A percentile compares a stretch with the other conserved stretches of the same genome.
These are phyloP conservation scores for Trichoderma orchidacearum DNA, from an alignment of 495 filamentous ascomycete species.

Conservation along the genomic window DNA sequence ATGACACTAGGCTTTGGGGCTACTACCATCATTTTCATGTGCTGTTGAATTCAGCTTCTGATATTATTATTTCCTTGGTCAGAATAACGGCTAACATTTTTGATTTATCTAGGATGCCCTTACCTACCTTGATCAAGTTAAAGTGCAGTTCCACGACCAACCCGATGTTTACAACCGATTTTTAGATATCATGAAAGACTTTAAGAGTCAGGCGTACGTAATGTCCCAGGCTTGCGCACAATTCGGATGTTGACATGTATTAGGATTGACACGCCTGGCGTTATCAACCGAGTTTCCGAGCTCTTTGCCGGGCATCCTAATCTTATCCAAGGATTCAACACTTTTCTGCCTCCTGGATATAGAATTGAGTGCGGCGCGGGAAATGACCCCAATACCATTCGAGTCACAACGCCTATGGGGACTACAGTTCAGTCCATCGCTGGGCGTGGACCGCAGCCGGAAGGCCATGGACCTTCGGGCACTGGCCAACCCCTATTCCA, in stretches of 20 bases:
- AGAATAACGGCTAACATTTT: background rate
- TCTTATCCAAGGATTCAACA: conserved; percentile 97
- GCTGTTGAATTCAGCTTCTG: background rate
- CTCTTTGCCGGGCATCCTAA: conserved; percentile 94
- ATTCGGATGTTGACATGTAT: conserved; percentile 5
- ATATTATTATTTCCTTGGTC: background rate
- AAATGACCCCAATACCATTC: conserved; percentile 86
- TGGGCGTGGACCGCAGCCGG: conserved; percentile 26
- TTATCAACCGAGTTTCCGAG: conserved; percentile 93
- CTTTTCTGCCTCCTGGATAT: conserved; percentile 93
- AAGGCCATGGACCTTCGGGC: conserved; percentile 18
- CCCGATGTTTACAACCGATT: conserved; percentile 98
- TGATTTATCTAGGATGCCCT: conserved; percentile 65
- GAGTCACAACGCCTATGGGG: conserved; percentile 93
- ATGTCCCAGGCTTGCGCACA: background rate
- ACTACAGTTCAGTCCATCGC: conserved; percentile 43
- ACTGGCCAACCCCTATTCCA: conserved; percentile 23
- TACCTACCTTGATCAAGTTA: conserved; percentile 96
- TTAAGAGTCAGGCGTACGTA: conserved; percentile 90
- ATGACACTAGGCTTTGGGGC: background rate
- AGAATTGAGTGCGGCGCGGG: conserved; percentile 90
- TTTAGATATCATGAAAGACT: conserved; percentile 99
- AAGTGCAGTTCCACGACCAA: conserved; percentile 92
- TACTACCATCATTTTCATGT: background rate
- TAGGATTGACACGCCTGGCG: conserved; percentile 94